Conservation (phyloP, 495 filamentous ascomycete genomes). For the Trichoderma gamsii region DNA sequence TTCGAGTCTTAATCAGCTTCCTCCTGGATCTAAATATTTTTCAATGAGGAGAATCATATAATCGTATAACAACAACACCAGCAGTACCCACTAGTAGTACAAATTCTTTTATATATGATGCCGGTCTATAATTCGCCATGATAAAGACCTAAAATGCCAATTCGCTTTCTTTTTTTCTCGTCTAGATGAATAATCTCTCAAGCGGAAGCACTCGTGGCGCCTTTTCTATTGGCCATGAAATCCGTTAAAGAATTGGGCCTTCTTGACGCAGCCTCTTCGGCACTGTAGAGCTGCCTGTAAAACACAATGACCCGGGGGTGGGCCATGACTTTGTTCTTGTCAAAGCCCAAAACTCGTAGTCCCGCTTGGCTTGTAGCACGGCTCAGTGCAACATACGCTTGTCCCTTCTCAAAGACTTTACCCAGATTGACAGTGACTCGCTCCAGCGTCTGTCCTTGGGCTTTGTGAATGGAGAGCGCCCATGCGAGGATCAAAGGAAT, state of each 20-base stretch:
- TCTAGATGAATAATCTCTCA: not conserved
- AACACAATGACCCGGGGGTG: constrained; percentile 81
- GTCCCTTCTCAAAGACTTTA: constrained; percentile 90
- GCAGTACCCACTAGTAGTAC: not conserved
- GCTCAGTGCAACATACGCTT: constrained; percentile 75
- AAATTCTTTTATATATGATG: not conserved
- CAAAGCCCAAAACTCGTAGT: constrained; percentile 82
- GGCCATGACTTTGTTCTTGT: constrained; percentile 88
- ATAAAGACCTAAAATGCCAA: not conserved
- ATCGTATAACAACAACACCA: not conserved
- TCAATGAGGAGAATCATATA: constrained; percentile 8
- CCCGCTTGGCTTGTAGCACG: constrained; percentile 84
- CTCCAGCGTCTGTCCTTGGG: constrained; percentile 92
- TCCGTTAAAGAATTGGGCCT: not conserved
- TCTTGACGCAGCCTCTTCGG: constrained; percentile 34
- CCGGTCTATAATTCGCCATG: not conserved
- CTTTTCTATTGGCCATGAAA: not conserved
- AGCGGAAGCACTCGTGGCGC: not conserved
- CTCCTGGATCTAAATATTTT: not conserved
- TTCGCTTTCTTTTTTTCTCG: not conserved
- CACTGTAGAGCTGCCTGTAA: constrained; percentile 71
- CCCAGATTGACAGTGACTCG: constrained; percentile 92
- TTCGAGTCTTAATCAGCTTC: not conserved
- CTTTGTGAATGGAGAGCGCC: constrained; percentile 97
- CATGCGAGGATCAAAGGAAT: constrained; percentile 88